A percentile compares a stretch with the other conserved stretches of the same genome.
Conservation (phyloP, 1,139 yeast species). For the Blastobotrys persicus region DNA sequence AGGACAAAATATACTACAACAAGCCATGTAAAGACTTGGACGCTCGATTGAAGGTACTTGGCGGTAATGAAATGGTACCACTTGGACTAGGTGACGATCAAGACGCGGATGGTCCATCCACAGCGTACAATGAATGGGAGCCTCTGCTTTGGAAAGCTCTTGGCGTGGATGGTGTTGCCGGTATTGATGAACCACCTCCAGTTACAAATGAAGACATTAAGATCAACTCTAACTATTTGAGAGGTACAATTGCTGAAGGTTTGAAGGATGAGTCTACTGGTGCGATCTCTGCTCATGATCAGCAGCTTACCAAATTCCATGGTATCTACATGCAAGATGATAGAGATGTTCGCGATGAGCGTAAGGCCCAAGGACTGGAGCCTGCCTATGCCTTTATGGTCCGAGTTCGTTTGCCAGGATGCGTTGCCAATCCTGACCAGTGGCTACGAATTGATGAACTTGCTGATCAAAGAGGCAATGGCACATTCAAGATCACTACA, state of each 20-base stretch:
- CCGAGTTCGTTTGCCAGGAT: constrained; percentile 93
- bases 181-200: constrained; percentile 94
- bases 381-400: constrained; percentile 97
- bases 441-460: constrained; percentile 84
- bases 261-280: constrained; percentile 82
- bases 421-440: constrained; percentile 82
- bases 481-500: constrained; percentile 90
- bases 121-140: constrained; percentile 89
- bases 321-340: constrained; percentile 99
- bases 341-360: constrained; percentile 90
- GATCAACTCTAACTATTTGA: constrained; percentile 74
- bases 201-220: constrained; percentile 96
- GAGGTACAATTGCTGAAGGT: constrained; percentile 93
- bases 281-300: constrained; percentile 88
- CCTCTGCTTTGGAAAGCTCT: constrained; percentile 80
- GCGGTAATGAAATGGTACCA: constrained; percentile 70
- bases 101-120: constrained; percentile 91
- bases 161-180: constrained; percentile 80
- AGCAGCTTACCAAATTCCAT: constrained; percentile 94
- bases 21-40: constrained; percentile 81
- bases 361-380: constrained; percentile 88
- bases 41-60: constrained; percentile 62
- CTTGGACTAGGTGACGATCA: constrained; percentile 95
- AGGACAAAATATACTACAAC: constrained; percentile 89
- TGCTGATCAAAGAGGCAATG: constrained; percentile 83